phyloP scores from a whole-genome alignment of 176 grass and related monocot species.

The Avena sativa region DNA sequence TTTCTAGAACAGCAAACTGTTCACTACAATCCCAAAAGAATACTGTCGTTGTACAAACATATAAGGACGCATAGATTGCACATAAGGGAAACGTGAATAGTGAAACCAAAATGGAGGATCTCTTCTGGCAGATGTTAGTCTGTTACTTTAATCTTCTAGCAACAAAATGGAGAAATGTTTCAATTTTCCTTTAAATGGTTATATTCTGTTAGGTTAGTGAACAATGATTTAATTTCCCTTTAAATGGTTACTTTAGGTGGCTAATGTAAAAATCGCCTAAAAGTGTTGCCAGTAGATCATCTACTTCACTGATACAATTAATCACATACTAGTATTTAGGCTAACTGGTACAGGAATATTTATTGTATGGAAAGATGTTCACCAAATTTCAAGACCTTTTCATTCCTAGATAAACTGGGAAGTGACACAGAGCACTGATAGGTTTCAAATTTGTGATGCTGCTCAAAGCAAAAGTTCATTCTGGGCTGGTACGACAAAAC shows the following conservation, averaged over 20 bases:
- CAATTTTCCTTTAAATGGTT: neutral
- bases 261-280: neutral
- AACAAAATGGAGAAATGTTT: neutral
- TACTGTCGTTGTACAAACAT: neutral
- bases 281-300: neutral
- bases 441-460: neutral
- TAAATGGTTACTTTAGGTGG: neutral
- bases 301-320: neutral
- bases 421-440: neutral
- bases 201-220: neutral
- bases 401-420: constrained; percentile 29
- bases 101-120: constrained; percentile 1
- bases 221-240: neutral
- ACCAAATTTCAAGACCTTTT: neutral
- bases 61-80: neutral
- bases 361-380: neutral
- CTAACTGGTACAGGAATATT: neutral
- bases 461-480: neutral
- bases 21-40: constrained; percentile 12
- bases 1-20: neutral
- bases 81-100: neutral
- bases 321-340: neutral
- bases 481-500: neutral
- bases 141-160: neutral
- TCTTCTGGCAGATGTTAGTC: neutral